phyloP scores from a whole-genome alignment of 805 yeast species.

The Sugiyamaella valdiviana region DNA sequence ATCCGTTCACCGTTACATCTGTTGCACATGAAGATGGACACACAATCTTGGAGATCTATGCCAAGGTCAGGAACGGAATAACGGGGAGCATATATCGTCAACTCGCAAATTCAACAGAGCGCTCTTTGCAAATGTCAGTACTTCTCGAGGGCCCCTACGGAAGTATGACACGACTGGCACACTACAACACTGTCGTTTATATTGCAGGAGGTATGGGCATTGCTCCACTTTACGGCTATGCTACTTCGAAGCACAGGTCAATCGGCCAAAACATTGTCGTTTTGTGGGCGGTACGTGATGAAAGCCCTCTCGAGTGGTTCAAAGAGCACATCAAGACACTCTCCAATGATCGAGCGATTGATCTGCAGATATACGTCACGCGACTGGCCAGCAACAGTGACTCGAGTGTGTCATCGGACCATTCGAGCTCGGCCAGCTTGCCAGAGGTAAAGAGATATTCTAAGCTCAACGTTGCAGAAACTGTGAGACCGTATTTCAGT shows the following conservation, averaged over 20 bases:
- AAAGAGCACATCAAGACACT: slow-evolving; percentile 16
- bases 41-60: slow-evolving; percentile 13
- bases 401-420: neutral
- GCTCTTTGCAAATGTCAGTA: neutral
- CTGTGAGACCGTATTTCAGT: neutral
- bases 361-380: neutral
- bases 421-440: neutral
- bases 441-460: neutral
- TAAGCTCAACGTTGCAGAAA: neutral
- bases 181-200: slow-evolving; percentile 26
- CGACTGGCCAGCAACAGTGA: neutral
- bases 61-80: slow-evolving; percentile 15
- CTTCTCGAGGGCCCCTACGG: slow-evolving; percentile 59
- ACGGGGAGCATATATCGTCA: slow-evolving; percentile 10
- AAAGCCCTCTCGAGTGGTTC: slow-evolving; percentile 27
- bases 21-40: slow-evolving; percentile 11
- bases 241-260: neutral
- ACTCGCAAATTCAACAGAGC: neutral
- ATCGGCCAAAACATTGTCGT: slow-evolving; percentile 19
- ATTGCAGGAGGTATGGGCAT: neutral
- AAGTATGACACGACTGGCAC: slow-evolving; percentile 35
- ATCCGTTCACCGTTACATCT: slow-evolving; percentile 53
- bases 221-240: slow-evolving; percentile 28
- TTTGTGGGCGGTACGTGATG: slow-evolving; percentile 29
- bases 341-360: neutral